These are phyloP conservation scores for Aspergillus fructus DNA, from an alignment of 2,329 filamentous ascomycete genomes.

Conservation along the genomic window DNA sequence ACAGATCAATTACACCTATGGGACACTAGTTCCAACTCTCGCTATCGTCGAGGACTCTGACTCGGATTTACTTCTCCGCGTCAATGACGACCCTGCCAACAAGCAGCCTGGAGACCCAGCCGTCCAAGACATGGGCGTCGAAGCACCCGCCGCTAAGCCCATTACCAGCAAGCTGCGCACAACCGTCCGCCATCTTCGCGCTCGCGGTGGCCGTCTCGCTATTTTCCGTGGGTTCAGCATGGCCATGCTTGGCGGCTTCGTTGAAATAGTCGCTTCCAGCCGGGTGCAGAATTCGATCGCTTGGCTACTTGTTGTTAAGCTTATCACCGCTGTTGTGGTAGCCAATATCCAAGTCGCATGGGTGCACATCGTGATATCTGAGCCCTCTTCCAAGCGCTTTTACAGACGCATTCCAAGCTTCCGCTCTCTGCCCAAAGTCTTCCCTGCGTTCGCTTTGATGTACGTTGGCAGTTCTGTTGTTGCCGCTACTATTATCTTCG, in stretches of 20 bases:
- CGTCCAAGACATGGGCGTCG: constrained; percentile 33
- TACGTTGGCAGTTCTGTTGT: constrained; percentile 50
- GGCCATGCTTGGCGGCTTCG: constrained; percentile 23
- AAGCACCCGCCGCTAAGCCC: constrained; percentile 53
- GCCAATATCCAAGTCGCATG: constrained; percentile 72
- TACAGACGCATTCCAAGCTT: constrained; percentile 68
- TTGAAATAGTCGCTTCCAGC: constrained; percentile 28
- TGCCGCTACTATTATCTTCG: constrained; percentile 41
- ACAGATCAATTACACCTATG: constrained; percentile 58
- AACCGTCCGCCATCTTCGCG: constrained; percentile 61
- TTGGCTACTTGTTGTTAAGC: constrained; percentile 50
- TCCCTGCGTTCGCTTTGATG: constrained; percentile 65
- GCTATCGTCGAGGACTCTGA: constrained; percentile 63
- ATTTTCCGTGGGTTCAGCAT: constrained; percentile 67
- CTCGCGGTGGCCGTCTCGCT: constrained; percentile 63
- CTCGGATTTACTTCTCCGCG: constrained; percentile 53
- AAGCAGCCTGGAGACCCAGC: constrained; percentile 38
- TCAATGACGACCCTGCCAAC: constrained; percentile 42
- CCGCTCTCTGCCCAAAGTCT: constrained; percentile 66
- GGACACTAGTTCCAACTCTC: constrained; percentile 60
- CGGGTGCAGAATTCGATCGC: constrained; percentile 37
- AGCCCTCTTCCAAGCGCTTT: constrained; percentile 62
- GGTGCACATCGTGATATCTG: constrained; percentile 82
- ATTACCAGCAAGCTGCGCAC: constrained; percentile 62
- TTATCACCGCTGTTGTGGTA: constrained; percentile 60